Conservation (phyloP, 2,329 filamentous ascomycete species). For the Pseudogymnoascus sp. region DNA sequence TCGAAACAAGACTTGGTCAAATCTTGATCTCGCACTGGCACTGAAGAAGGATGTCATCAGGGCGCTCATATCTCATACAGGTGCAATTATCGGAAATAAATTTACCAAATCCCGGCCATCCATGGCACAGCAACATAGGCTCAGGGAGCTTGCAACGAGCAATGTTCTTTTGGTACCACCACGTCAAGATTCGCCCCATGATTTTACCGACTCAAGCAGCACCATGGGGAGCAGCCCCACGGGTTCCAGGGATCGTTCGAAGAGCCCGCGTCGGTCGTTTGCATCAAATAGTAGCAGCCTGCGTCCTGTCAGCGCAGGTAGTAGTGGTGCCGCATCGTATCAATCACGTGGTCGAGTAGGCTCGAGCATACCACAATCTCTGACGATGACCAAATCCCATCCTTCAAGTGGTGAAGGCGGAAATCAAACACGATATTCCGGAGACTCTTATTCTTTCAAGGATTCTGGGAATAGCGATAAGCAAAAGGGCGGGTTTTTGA, state of each 20-base stretch:
- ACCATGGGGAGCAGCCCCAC: conserved; percentile 21
- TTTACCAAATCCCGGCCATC: conserved; percentile 81
- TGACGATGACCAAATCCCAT: neutral
- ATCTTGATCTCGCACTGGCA: conserved; percentile 83
- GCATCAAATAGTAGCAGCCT: conserved; percentile 21
- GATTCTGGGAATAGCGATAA: neutral
- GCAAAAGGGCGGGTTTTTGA: conserved; percentile 7
- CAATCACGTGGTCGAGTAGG: neutral
- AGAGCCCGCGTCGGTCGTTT: conserved; percentile 25
- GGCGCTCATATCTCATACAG: conserved; percentile 88
- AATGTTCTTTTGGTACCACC: conserved; percentile 26
- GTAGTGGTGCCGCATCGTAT: conserved; percentile 18
- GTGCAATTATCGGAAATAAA: conserved; percentile 96
- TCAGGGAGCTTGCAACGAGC: conserved; percentile 77
- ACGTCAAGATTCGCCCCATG: conserved; percentile 23
- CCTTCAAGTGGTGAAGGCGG: neutral
- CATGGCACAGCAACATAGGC: conserved; percentile 66
- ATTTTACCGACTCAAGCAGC: conserved; percentile 27
- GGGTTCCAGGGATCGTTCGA: conserved; percentile 20
- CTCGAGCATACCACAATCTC: neutral
- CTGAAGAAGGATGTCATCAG: conserved; percentile 93
- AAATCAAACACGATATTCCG: neutral
- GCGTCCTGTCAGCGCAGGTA: conserved; percentile 22
- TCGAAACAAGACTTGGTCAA: conserved; percentile 98
- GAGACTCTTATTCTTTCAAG: neutral